A percentile compares a stretch with the other conserved stretches of the same genome.
Conservation (phyloP, 371 early-diverging fungal genomes). For the Conidiobolus incongruus region DNA sequence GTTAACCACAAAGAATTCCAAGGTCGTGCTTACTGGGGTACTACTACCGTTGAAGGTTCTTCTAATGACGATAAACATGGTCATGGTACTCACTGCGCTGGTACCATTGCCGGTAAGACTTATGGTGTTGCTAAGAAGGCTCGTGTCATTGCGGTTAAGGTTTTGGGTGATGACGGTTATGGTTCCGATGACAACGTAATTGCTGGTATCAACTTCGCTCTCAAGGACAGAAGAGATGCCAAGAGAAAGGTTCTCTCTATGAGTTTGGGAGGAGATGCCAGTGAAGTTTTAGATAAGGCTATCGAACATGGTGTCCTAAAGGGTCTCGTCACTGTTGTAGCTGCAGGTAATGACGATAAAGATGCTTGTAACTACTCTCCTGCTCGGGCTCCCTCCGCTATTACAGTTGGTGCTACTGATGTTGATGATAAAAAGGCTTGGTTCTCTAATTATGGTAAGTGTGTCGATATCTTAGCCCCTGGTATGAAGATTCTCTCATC, state of each 20-base stretch:
- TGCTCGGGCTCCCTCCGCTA: conserved; percentile 26
- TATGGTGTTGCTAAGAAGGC: conserved; percentile 81
- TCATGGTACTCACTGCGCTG: conserved; percentile 55
- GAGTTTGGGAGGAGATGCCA: conserved; percentile 17
- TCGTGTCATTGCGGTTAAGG: conserved; percentile 62
- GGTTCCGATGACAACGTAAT: conserved; percentile 43
- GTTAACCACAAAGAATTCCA: conserved; percentile 51
- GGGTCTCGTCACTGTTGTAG: conserved; percentile 23
- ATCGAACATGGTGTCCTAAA: conserved; percentile 8
- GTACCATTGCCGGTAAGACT: no score
- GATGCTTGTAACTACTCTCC: conserved; percentile 48
- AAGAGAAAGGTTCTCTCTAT: conserved; percentile 20
- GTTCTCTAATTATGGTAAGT: no score
- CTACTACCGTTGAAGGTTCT: conserved; percentile 42
- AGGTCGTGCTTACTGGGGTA: conserved; percentile 59
- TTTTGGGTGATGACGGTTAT: conserved; percentile 33
- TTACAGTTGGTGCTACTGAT: conserved; percentile 42
- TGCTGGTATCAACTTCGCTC: conserved; percentile 44
- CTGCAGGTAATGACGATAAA: conserved; percentile 22
- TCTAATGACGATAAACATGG: conserved; percentile 19
- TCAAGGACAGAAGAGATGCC: conserved; percentile 13
- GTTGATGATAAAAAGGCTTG: conserved; percentile 18
- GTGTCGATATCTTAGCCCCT: no score
- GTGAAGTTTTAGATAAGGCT: conserved; percentile 12
- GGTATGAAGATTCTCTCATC: conserved; percentile 15